Percentiles rank a stretch among this genome's conserved stretches.
Evolutionary conservation across 371 early-diverging fungal species (phyloP).

Genomic region (Apophysomyces ossiformis): DNA sequence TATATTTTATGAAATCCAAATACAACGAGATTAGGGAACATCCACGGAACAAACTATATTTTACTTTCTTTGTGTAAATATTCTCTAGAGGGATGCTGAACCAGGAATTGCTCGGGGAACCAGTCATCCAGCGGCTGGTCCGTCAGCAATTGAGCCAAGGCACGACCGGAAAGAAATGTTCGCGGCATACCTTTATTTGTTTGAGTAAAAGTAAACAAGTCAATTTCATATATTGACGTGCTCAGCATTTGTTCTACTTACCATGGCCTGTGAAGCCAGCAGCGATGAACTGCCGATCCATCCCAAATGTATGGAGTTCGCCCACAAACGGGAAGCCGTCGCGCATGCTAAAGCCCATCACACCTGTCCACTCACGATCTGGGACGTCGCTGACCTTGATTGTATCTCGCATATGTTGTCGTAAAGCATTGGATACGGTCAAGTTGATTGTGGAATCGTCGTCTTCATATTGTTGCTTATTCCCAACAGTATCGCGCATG

Average conservation of each 20-base stretch:
- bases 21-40: neutral
- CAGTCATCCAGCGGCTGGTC: slow-evolving; percentile 27
- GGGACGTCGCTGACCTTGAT: slow-evolving; percentile 5
- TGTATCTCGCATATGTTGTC: slow-evolving; percentile 28
- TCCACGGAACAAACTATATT: neutral
- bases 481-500: slow-evolving; percentile 46
- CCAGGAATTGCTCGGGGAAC: slow-evolving; percentile 29
- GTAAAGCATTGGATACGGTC: slow-evolving; percentile 36
- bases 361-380: slow-evolving; percentile 39
- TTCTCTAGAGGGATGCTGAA: slow-evolving; percentile 24
- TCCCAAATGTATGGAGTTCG: slow-evolving; percentile 19
- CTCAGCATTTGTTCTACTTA: slow-evolving; percentile 7
- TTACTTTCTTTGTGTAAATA: slow-evolving; percentile 12
- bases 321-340: slow-evolving; percentile 55
- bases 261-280: slow-evolving; percentile 49
- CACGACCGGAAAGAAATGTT: slow-evolving; percentile 49
- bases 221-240: too few species aligned
- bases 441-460: slow-evolving; percentile 43
- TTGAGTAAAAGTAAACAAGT: slow-evolving; percentile 4
- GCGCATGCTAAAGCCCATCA: slow-evolving; percentile 48
- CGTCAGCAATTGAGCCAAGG: slow-evolving; percentile 41
- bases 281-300: slow-evolving; percentile 36
- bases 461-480: slow-evolving; percentile 35
- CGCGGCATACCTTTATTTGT: slow-evolving; percentile 58
- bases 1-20: too few species aligned